Conservation (phyloP, 108 stramenopile genomes). For the Parietichytrium sp. region DNA sequence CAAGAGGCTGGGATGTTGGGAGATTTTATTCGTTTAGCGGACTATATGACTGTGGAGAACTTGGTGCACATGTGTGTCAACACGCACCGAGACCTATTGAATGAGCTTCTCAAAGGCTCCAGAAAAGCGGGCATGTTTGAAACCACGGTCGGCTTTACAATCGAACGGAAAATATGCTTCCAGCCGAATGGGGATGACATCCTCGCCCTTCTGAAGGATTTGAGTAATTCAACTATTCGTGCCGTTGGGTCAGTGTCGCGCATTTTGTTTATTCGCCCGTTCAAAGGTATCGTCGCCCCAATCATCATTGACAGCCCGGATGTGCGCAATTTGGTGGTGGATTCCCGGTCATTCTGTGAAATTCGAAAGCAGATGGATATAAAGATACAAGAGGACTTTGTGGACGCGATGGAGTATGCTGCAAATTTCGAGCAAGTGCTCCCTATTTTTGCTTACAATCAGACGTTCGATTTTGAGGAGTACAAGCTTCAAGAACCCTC, state of each 20-base stretch:
- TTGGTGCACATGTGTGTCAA: conserved; percentile 44
- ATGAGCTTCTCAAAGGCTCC: background rate
- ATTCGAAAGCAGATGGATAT: background rate
- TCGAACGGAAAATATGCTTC: conserved; percentile 40
- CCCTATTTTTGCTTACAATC: conserved; percentile 1
- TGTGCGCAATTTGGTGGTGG: conserved; percentile 14
- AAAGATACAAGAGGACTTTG: background rate
- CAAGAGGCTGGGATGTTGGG: conserved; percentile 52
- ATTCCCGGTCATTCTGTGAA: background rate
- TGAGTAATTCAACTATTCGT: conserved; percentile 52
- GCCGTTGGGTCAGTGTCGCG: conserved; percentile 56
- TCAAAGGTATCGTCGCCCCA: conserved; percentile 49
- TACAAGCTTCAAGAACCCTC: background rate
- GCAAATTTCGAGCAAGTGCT: background rate
- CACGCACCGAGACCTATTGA: conserved; percentile 35
- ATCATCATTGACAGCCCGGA: conserved; percentile 33
- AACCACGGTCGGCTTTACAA: conserved; percentile 45
- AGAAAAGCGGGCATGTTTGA: conserved; percentile 56
- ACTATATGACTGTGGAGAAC: conserved; percentile 64
- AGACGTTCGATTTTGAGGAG: background rate
- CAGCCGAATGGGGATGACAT: conserved; percentile 55
- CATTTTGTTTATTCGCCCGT: conserved; percentile 55
- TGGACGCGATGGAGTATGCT: background rate
- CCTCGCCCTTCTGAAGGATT: conserved; percentile 49
- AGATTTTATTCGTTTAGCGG: conserved; percentile 62